Percentiles rank a stretch among this genome's conserved stretches.
Evolutionary conservation across 2,329 filamentous ascomycete species (phyloP).

Genomic region (Alternaria triticina): DNA sequence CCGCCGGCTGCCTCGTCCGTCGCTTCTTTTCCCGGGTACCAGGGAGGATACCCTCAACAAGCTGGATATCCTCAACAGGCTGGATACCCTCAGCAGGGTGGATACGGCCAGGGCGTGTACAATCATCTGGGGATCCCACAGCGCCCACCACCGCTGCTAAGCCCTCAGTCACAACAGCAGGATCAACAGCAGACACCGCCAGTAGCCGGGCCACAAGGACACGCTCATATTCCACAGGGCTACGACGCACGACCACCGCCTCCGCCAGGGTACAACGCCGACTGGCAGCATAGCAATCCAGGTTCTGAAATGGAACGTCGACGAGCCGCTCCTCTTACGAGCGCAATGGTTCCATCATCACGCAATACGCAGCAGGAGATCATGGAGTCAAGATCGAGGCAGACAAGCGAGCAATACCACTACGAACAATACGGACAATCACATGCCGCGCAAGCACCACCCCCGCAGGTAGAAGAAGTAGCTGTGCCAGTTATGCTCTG

Average conservation of each 20-base stretch:
- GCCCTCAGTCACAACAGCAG: constrained; percentile 12
- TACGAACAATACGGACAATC: constrained; percentile 22
- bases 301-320: constrained; percentile 10
- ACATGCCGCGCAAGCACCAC: constrained; percentile 12
- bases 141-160: constrained; percentile 26
- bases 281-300: constrained; percentile 26
- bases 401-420: constrained; percentile 22
- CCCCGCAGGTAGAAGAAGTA: constrained; percentile 18
- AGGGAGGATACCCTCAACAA: constrained; percentile 12
- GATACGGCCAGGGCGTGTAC: constrained; percentile 14
- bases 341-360: constrained; percentile 21
- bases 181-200: constrained; percentile 15
- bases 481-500: constrained; percentile 35
- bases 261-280: constrained; percentile 17
- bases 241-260: constrained; percentile 17
- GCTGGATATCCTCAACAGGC: background rate
- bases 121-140: constrained; percentile 19
- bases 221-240: constrained; percentile 12
- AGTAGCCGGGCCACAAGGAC: constrained; percentile 13
- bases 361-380: constrained; percentile 14
- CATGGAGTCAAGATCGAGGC: constrained; percentile 17
- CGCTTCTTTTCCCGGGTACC: constrained; percentile 23
- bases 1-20: constrained; percentile 29
- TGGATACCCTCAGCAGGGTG: background rate
- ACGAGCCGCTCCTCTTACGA: background rate